Base-by-base conservation (phyloP, 2,329 filamentous ascomycete species). In the Neofusicoccum umdonicola region DNA sequence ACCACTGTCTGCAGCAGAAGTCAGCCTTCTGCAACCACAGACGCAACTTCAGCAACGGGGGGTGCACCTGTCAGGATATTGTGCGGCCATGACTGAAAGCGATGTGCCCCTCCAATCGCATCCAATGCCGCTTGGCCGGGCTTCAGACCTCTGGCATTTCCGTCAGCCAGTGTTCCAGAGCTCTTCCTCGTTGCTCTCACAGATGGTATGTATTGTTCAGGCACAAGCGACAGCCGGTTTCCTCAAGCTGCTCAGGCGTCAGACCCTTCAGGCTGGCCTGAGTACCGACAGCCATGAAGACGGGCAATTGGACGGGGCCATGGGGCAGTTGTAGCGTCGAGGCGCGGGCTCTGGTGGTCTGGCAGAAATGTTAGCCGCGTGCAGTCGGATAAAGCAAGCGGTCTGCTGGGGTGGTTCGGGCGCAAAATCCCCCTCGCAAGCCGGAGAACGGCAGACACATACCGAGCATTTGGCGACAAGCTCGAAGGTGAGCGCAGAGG, bases 201-300 rank as follows among this genome's bases (percentile, higher is more conserved):
- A 99, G 82, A 76, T 99, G 95, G 74, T 99, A 99, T 12, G 95
- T 99, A 79, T 99, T 99, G 81, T 99, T 99, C 68, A 99, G 82
- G 77, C 95, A 99, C 47, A 99, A 81, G 65, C 91, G 88, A 73
- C 96, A 99, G 48, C 91, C 88, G 0, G 93, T 96, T 62, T 92
- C 89, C 71, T 95, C 93, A 2, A 99, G 83, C 74, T 99, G 95
- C 69, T 94, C 89, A 1, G 94, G 93, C 0, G 95, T 98, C 64
- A 99, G 73, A 48, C 95, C 95, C 76, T 99, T 99, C 44, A 99
- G 84, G 0, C 94, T 97, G 0, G 92, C 95, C 79, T 99, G 95
- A 0, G 95, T 99, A 35, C 95, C 95, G 48, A 99, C 95, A 84
- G 65, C 95, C 95, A 87, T 99, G 95, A 60, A 94, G 94, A 31